Conservation (phyloP, 2,329 filamentous ascomycete genomes). For the Aspergillus uvarum region DNA sequence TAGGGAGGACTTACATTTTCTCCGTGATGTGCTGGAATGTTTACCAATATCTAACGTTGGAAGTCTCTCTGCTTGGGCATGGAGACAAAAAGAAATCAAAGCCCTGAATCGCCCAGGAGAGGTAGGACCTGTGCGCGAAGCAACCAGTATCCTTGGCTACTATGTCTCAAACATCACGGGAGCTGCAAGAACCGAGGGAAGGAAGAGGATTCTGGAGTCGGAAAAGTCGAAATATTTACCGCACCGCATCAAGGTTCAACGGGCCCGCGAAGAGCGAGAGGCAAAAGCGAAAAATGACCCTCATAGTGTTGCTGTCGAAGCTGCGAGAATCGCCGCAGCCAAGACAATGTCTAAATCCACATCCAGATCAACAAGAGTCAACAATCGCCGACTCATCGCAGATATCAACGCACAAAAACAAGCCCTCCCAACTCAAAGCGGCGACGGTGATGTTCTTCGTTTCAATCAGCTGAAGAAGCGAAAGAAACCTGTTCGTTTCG, state of each 20-base stretch:
- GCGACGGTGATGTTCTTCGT: conserved; percentile 84
- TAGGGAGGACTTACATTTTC: conserved; percentile 62
- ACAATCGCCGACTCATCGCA: conserved; percentile 89
- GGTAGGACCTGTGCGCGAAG: conserved; percentile 53
- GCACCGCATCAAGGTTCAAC: conserved; percentile 94
- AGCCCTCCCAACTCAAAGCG: conserved; percentile 64
- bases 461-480: conserved; percentile 99
- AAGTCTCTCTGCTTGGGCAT: conserved; percentile 64
- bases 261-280: conserved; percentile 86
- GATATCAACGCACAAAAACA: conserved; percentile 96
- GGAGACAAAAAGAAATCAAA: conserved; percentile 72
- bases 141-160: conserved; percentile 61
- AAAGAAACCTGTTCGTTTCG: conserved; percentile 98
- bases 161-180: conserved; percentile 87
- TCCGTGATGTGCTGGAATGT: conserved; percentile 53
- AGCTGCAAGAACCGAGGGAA: conserved; percentile 84
- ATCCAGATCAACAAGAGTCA: conserved; percentile 89
- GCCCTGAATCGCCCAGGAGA: conserved; percentile 61
- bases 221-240: conserved; percentile 98
- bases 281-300: conserved; percentile 65
- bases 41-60: conserved; percentile 52
- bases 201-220: conserved; percentile 92
- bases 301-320: conserved; percentile 65
- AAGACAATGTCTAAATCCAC: conserved; percentile 83
- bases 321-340: conserved; percentile 71